These are phyloP conservation scores for Auricularia cornea DNA, from an alignment of 768 basidiomycete species.

Conservation along the genomic window DNA sequence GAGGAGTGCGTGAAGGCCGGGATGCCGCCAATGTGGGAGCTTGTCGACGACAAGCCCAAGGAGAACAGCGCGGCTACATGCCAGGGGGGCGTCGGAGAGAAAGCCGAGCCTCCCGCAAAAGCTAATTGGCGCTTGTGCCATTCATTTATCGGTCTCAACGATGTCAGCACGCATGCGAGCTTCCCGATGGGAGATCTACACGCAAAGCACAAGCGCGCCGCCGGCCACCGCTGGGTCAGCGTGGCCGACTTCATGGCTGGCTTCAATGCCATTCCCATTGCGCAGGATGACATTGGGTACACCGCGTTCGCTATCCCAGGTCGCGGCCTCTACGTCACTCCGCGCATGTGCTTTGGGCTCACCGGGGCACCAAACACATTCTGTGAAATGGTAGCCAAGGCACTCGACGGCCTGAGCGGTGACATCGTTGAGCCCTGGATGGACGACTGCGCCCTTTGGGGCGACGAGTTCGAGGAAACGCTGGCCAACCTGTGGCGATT, in stretches of 20 bases:
- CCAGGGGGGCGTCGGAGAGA: too few relatives aligned
- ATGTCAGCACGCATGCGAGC: conserved; percentile 5
- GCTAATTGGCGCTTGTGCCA: conserved; percentile 16
- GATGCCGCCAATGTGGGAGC: conserved; percentile 13
- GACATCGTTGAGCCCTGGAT: too few relatives aligned
- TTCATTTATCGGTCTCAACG: too few relatives aligned
- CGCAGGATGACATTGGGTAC: too few relatives aligned
- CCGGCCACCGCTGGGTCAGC: conserved; percentile 2
- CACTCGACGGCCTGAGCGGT: too few relatives aligned
- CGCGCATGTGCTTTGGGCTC: conserved; percentile 33
- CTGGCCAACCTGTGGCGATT: conserved; percentile 18
- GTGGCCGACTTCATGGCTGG: too few relatives aligned
- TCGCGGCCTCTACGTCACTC: conserved; percentile 27
- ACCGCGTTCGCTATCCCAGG: conserved; percentile 31
- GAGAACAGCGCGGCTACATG: too few relatives aligned
- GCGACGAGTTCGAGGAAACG: conserved; percentile 23
- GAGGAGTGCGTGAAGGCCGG: too few relatives aligned
- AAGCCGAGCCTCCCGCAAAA: conserved; percentile 9
- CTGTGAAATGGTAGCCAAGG: conserved; percentile 18
- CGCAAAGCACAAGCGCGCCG: too few relatives aligned
- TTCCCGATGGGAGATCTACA: conserved; percentile 18
- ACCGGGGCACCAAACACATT: conserved; percentile 32
- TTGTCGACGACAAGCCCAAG: conserved; percentile 1
- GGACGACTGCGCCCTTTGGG: too few relatives aligned
- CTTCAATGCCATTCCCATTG: too few relatives aligned